Conservation (phyloP, 306 rosid genomes). For the Pachyrhizus erosus region DNA sequence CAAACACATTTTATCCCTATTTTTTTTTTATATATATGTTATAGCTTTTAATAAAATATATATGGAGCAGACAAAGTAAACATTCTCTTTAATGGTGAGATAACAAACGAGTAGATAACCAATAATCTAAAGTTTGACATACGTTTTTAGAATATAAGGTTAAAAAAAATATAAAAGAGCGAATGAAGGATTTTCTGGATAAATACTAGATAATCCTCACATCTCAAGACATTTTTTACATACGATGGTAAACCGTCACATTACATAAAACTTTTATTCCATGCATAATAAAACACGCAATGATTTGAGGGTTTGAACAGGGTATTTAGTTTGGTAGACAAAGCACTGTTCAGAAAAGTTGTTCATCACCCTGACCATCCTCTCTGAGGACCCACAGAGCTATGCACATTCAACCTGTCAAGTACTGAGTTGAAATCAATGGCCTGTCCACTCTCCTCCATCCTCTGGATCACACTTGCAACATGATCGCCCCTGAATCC, state of each 20-base stretch:
- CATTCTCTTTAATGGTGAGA: background rate
- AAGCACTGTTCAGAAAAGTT: constrained; percentile 10
- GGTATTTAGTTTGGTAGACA: background rate
- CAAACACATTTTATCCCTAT: background rate
- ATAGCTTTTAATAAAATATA: background rate
- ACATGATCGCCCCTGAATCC: constrained; percentile 88
- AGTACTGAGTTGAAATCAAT: constrained; percentile 88
- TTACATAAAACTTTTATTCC: constrained; percentile 70
- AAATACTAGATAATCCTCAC: constrained; percentile 43
- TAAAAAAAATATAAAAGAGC: background rate
- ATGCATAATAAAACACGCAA: constrained; percentile 95
- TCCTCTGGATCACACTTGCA: constrained; percentile 84
- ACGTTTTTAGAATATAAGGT: background rate
- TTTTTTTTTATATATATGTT: background rate
- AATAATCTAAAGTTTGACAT: background rate
- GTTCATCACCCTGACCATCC: constrained; percentile 75
- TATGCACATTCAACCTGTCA: constrained; percentile 78
- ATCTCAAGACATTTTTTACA: constrained; percentile 46
- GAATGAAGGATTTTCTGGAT: constrained; percentile 36
- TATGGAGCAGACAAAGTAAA: background rate
- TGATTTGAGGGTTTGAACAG: constrained; percentile 41
- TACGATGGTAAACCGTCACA: constrained; percentile 51
- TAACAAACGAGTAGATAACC: background rate
- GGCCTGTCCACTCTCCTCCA: constrained; percentile 94
- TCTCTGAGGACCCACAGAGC: constrained; percentile 76